Evolutionary conservation across 345 rosid genomes (phyloP).

Genomic region (Diplotaxis tenuifolia): DNA sequence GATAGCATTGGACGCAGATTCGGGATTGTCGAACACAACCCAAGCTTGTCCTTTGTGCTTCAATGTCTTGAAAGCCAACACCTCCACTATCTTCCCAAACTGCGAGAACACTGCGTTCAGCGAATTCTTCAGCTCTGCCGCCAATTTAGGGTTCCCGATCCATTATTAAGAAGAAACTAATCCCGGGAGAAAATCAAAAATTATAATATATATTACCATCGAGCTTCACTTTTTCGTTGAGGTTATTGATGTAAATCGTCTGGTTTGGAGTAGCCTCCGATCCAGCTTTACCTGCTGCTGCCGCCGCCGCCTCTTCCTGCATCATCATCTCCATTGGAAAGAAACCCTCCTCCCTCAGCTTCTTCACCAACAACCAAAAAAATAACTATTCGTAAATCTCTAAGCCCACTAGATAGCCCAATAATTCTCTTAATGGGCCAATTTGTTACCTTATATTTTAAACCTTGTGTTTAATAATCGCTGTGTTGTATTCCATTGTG

Average conservation of each 20-base stretch:
- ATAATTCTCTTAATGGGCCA: background rate
- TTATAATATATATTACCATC: slow-evolving; percentile 59
- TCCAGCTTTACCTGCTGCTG: slow-evolving; percentile 37
- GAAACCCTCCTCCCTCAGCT: background rate
- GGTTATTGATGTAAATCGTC: slow-evolving; percentile 94
- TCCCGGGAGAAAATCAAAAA: too few species aligned
- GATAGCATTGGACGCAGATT: slow-evolving; percentile 72
- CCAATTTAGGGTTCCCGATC: too few species aligned
- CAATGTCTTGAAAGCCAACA: slow-evolving; percentile 87
- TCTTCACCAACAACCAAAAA: background rate
- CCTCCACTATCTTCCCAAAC: slow-evolving; percentile 91
- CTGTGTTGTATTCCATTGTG: too few species aligned
- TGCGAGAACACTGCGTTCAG: slow-evolving; percentile 85
- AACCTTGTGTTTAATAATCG: too few species aligned
- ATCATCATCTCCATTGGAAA: slow-evolving; percentile 32
- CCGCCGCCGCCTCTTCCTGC: slow-evolving; percentile 40
- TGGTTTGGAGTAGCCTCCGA: slow-evolving; percentile 59
- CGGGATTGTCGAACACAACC: slow-evolving; percentile 79
- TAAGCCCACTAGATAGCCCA: background rate
- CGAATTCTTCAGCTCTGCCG: slow-evolving; percentile 83
- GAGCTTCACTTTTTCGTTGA: slow-evolving; percentile 92
- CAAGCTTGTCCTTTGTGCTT: slow-evolving; percentile 99
- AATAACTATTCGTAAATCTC: background rate
- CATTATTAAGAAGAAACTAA: too few species aligned
- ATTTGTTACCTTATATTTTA: too few species aligned